phyloP scores from a whole-genome alignment of 257 asterid species.

The Solanum sparsipilum region DNA sequence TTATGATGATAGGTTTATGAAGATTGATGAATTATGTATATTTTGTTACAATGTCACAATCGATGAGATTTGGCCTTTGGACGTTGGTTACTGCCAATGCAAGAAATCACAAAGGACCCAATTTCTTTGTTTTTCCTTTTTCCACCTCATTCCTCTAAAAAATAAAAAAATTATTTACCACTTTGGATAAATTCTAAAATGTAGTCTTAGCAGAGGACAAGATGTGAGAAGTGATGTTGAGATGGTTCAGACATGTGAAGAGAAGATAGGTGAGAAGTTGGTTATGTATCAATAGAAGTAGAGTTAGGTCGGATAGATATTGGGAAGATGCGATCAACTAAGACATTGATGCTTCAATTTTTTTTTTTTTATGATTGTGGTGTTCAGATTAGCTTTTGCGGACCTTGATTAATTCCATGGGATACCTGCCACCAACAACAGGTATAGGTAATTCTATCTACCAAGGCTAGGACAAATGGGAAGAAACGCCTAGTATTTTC shows the following conservation, averaged over 20 bases:
- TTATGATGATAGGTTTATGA: slow-evolving; percentile 4
- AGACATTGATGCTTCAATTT: background rate
- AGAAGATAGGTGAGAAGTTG: background rate
- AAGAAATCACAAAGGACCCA: background rate
- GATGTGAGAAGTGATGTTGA: background rate
- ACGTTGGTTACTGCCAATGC: slow-evolving; percentile 4
- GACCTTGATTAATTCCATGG: too few relatives aligned
- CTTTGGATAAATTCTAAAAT: background rate
- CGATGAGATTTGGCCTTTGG: background rate
- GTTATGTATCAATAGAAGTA: background rate
- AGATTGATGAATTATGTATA: background rate
- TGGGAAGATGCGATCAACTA: background rate
- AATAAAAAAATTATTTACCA: background rate
- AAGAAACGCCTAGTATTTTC: too few relatives aligned
- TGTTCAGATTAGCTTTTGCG: background rate
- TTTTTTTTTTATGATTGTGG: background rate
- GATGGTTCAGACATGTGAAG: background rate
- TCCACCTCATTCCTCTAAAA: background rate
- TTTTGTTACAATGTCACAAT: slow-evolving; percentile 13
- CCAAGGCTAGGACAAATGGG: background rate
- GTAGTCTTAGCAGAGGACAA: background rate
- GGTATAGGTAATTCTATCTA: too few relatives aligned
- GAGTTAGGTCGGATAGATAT: background rate
- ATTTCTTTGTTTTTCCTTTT: background rate
- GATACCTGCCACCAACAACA: background rate